phyloP scores from a whole-genome alignment of 164 flowering plant species.

The Aristolochia fimbriata region DNA sequence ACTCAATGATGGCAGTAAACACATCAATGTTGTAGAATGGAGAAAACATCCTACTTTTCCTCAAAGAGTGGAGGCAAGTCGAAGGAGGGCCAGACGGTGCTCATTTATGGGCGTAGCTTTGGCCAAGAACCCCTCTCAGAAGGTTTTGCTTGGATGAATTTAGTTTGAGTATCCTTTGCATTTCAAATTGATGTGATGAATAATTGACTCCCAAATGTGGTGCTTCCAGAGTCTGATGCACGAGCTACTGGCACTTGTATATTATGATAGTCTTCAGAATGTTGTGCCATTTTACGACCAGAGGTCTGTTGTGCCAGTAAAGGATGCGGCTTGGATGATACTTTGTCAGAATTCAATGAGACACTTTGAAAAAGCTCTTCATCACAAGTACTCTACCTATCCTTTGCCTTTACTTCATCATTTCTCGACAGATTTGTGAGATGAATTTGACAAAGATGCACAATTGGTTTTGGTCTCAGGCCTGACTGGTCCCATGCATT shows the following conservation, averaged over 20 bases:
- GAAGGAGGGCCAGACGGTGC: slow-evolving; percentile 89
- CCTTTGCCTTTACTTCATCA: neutral
- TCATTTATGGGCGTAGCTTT: slow-evolving; percentile 85
- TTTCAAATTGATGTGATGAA: neutral
- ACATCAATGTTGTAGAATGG: slow-evolving; percentile 83
- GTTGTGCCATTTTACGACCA: slow-evolving; percentile 96
- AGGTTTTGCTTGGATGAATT: slow-evolving; percentile 32
- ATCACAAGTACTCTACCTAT: slow-evolving; percentile 45
- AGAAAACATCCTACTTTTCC: slow-evolving; percentile 61
- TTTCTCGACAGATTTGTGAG: neutral
- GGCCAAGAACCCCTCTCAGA: slow-evolving; percentile 67
- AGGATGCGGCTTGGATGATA: slow-evolving; percentile 61
- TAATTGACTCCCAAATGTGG: slow-evolving; percentile 1
- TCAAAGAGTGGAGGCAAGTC: slow-evolving; percentile 80
- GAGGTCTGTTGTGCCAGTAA: slow-evolving; percentile 50
- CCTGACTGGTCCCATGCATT: slow-evolving; percentile 93
- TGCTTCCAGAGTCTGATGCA: slow-evolving; percentile 75
- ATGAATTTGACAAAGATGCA: neutral
- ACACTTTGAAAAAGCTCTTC: slow-evolving; percentile 85
- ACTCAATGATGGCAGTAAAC: slow-evolving; percentile 98
- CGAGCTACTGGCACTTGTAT: slow-evolving; percentile 86
- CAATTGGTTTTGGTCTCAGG: slow-evolving; percentile 29
- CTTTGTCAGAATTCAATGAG: slow-evolving; percentile 76
- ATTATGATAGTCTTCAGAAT: slow-evolving; percentile 92
- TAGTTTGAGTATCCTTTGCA: neutral